Evolutionary conservation across 495 filamentous ascomycete genomes (phyloP), one percentile per base, ranked within the genome.

Genomic region (Penicillium goetzii): DNA sequence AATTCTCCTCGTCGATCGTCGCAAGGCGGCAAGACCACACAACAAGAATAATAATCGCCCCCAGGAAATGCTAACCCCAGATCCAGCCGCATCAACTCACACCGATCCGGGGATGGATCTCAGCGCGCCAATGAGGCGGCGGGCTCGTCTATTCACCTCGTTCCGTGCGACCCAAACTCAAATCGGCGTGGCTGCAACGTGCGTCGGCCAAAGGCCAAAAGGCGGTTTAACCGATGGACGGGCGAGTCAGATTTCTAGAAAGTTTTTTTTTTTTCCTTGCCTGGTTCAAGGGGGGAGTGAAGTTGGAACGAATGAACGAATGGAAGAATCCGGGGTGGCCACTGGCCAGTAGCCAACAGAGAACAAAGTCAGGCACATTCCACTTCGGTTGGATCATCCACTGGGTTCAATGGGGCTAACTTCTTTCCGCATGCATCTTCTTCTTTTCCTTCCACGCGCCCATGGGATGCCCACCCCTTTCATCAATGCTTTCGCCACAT

Each of bases 131-230:
- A 64, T 63, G 7, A 56, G 41, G 26, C 58, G 34, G 47, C 50
- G 50, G n/a, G 4, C 40, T 56, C 40, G 56, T 36, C 54, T 57
- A 47, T 15, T 59, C 54, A 43, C 43, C 59, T 66, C 60, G 41
- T 63, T 71, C 55, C 55, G 63, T 69, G 61, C 66, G 57, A 50
- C 61, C 61, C 43, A 72, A 72, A 72, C 61, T 69, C 62, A 69
- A 71, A 71, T 59, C 41, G 56, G 56, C 56, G 59, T 70, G 69
- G 67, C 64, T 68, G 67, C 64, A 72, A 67, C 69, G 67, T 69
- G 69, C 47, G 38, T 61, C 50, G 58, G 30, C 30, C 11, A 59
- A 59, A 45, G 45, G 26, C 21, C 50, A 51, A 36, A 59, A 38
- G 58, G 47, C 30, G 34, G 23, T 38, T 38, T 36, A 51, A 65